Evolutionary conservation across 257 asterid species (phyloP).

Genomic region (Solanum peruvianum): DNA sequence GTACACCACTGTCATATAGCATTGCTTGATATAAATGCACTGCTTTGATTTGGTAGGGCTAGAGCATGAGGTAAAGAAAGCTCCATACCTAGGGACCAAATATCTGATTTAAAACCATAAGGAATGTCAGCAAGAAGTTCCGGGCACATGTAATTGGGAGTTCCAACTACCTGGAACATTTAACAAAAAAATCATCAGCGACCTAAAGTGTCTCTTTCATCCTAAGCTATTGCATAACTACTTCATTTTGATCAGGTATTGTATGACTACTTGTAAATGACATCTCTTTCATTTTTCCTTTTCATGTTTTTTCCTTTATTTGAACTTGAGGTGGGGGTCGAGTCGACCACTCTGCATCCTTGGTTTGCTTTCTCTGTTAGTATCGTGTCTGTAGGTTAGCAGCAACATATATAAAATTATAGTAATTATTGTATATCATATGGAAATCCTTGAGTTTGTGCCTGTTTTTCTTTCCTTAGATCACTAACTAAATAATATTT

Average conservation of each 20-base stretch:
- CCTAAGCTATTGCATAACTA: not conserved
- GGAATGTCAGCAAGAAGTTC: conserved; percentile 99
- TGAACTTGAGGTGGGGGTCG: not conserved
- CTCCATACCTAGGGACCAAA: conserved; percentile 91
- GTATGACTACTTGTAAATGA: not conserved
- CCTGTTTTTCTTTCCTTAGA: not conserved
- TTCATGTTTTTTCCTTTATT: not conserved
- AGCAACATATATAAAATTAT: not conserved
- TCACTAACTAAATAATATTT: not conserved
- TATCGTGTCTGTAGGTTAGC: not conserved
- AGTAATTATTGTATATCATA: not conserved
- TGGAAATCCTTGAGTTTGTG: not conserved
- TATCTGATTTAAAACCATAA: conserved; percentile 94
- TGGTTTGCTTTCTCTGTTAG: not conserved
- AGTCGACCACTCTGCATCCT: not conserved
- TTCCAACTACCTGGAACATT: conserved; percentile 80
- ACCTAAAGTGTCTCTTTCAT: not conserved
- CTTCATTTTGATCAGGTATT: not conserved
- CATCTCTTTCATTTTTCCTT: not conserved
- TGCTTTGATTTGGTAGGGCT: not conserved
- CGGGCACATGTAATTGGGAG: conserved; percentile 99
- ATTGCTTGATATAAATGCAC: not conserved
- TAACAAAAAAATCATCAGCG: not conserved
- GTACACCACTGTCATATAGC: not conserved
- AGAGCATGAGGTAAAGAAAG: not conserved